Evolutionary conservation across 257 asterid species (phyloP), one percentile per base, ranked within the genome.

Genomic region (Misopates orontium): DNA sequence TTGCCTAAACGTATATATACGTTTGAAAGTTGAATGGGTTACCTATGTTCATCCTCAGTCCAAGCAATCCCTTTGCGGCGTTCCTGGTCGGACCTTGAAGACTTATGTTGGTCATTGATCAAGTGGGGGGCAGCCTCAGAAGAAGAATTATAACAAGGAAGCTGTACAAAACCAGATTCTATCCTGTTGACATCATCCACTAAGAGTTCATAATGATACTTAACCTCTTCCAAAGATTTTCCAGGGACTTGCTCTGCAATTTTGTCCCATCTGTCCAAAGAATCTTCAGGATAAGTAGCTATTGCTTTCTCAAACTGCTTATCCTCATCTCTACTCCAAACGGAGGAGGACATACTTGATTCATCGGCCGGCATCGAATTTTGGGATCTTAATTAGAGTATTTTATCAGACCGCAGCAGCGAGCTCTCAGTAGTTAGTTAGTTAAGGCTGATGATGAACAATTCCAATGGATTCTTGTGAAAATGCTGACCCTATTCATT

Each of bases 11-110:
- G n/a, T n/a, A n/a, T n/a, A n/a, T n/a, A n/a, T n/a, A n/a, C n/a
- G n/a, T n/a, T n/a, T n/a, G n/a, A n/a, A n/a, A n/a, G n/a, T n/a
- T n/a, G n/a, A 7, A 28, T 28, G 20, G 53, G 39, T 74, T 57
- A 93, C 99, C 96, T 83, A 78, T 94, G 99, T 67, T 94, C 99
- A 44, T 94, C 99, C 77, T 94, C 99, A 8, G 97, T 90, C 97
- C 97, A 90, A 64, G 96, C 95, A 76, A 88, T 88, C 70, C 97
- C 97, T 67, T 90, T 89, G 14, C 96, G 91, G 6, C 98, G 94
- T 69, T 92, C 97, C 80, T 87, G 95, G 58, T 93, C 95, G 5
- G 87, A 72, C 68, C 59, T 84, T 7, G 86, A 84, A 71, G 79
- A 52, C 77, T 87, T 90, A 42, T 77, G 21, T 86, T 72, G 56